These are phyloP conservation scores for Penicillium brevicompactum DNA, from an alignment of 2,329 filamentous ascomycete genomes.

Conservation along the genomic window DNA sequence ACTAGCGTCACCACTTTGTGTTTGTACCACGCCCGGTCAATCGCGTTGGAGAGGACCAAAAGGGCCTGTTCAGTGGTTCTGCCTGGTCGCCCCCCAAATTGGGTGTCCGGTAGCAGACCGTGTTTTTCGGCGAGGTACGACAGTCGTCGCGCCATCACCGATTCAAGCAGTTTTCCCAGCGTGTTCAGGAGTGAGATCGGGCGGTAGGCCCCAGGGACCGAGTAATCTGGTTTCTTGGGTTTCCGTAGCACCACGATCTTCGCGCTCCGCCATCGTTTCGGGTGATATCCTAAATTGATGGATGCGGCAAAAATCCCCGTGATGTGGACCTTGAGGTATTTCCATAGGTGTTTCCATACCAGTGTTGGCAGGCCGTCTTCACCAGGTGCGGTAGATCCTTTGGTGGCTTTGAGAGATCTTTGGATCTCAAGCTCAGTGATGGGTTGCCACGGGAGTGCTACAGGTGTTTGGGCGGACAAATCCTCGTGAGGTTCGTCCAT, in stretches of 20 bases:
- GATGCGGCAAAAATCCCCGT: slow-evolving; percentile 3
- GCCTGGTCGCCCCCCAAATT: slow-evolving; percentile 15
- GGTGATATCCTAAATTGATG: slow-evolving; percentile 18
- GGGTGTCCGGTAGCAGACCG: slow-evolving; percentile 8
- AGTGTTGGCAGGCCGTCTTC: slow-evolving; percentile 22
- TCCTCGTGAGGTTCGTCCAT: slow-evolving; percentile 7
- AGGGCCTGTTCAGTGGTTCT: slow-evolving; percentile 15
- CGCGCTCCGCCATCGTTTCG: slow-evolving; percentile 16
- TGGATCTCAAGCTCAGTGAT: slow-evolving; percentile 11
- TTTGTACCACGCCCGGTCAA: neutral
- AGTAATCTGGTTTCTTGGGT: slow-evolving; percentile 28
- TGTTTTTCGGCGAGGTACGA: slow-evolving; percentile 12
- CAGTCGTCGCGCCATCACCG: slow-evolving; percentile 14
- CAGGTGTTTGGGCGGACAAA: neutral
- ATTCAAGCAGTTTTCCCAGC: slow-evolving; percentile 23
- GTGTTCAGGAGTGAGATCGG: slow-evolving; percentile 30
- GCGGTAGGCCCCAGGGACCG: slow-evolving; percentile 21
- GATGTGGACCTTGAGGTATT: neutral
- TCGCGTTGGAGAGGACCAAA: slow-evolving; percentile 9
- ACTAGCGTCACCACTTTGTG: slow-evolving; percentile 2
- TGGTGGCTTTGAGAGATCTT: slow-evolving; percentile 12
- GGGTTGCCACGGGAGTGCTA: slow-evolving; percentile 3
- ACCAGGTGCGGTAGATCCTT: slow-evolving; percentile 20
- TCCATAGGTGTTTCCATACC: slow-evolving; percentile 15
- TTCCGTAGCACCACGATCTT: slow-evolving; percentile 27